Evolutionary conservation across 805 yeast species (phyloP).

Genomic region (Ogataea trehaloabstinens): DNA sequence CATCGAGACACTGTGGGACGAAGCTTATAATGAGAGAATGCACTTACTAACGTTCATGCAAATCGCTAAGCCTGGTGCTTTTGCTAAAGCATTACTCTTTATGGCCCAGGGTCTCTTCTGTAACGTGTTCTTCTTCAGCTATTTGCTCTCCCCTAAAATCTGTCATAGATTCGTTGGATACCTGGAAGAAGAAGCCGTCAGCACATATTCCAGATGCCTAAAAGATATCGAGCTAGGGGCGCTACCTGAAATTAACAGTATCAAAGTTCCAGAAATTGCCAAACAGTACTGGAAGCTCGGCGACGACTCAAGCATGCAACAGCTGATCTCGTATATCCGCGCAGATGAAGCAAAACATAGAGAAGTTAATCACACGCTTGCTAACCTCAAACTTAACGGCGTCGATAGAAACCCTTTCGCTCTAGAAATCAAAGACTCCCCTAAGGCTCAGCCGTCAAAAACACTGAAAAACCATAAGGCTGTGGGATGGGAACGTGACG

Average conservation of each 20-base stretch:
- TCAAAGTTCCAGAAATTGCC: conserved; percentile 57
- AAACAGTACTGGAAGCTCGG: conserved; percentile 60
- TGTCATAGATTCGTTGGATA: conserved; percentile 80
- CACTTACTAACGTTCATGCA: conserved; percentile 68
- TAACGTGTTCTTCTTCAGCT: conserved; percentile 59
- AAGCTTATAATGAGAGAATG: conserved; percentile 78
- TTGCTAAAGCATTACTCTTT: conserved; percentile 52
- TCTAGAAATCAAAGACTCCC: conserved; percentile 32
- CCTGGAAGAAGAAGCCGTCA: conserved; percentile 73
- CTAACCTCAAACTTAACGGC: conserved; percentile 46
- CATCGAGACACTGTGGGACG: conserved; percentile 71
- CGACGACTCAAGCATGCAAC: conserved; percentile 52
- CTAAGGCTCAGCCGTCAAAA: conserved; percentile 28
- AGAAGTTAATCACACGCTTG: conserved; percentile 77
- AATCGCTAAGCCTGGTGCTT: conserved; percentile 59
- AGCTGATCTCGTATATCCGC: conserved; percentile 58
- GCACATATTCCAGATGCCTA: conserved; percentile 61
- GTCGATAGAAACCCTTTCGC: conserved; percentile 70
- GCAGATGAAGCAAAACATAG: conserved; percentile 81
- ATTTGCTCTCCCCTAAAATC: conserved; percentile 56
- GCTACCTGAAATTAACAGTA: conserved; percentile 45
- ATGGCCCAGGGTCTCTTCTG: conserved; percentile 71
- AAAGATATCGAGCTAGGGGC: conserved; percentile 50
- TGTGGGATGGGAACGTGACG: conserved; percentile 35
- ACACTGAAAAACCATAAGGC: conserved; percentile 26